Percentiles rank a stretch among this genome's conserved stretches.
phyloP scores from a whole-genome alignment of 306 rosid genomes.

The Myrica gale region DNA sequence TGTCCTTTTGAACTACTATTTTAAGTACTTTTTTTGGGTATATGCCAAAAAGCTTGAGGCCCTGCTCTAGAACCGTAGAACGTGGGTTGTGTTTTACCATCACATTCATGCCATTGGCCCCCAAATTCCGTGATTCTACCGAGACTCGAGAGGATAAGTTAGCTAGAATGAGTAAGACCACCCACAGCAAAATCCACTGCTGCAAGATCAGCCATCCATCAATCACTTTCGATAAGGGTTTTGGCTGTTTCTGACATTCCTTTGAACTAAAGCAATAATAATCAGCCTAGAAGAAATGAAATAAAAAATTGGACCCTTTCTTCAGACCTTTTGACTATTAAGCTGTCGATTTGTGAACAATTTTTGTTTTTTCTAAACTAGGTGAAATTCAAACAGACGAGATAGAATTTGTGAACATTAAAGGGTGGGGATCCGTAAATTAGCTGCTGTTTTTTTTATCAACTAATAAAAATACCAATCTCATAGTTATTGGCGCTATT shows the following conservation, averaged over 20 bases:
- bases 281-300: no score
- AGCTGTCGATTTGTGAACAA: no score
- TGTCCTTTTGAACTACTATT: not conserved
- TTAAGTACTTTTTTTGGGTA: not conserved
- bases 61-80: conserved; percentile 11
- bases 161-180: not conserved
- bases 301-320: not conserved
- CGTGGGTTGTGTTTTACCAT: conserved; percentile 19
- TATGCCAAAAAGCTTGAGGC: conserved; percentile 19
- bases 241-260: conserved; percentile 34
- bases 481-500: no score
- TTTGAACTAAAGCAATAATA: not conserved
- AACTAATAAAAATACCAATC: no score
- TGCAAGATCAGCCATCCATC: conserved; percentile 30
- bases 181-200: conserved; percentile 27
- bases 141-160: not conserved
- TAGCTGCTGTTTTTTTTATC: no score
- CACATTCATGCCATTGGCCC: conserved; percentile 23
- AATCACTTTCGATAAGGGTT: conserved; percentile 28
- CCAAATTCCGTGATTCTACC: conserved; percentile 31
- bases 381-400: no score
- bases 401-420: no score
- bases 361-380: no score
- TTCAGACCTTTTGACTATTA: no score
- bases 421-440: no score